Conservation (phyloP, 768 basidiomycete genomes). For the Serpula lacrymans region DNA sequence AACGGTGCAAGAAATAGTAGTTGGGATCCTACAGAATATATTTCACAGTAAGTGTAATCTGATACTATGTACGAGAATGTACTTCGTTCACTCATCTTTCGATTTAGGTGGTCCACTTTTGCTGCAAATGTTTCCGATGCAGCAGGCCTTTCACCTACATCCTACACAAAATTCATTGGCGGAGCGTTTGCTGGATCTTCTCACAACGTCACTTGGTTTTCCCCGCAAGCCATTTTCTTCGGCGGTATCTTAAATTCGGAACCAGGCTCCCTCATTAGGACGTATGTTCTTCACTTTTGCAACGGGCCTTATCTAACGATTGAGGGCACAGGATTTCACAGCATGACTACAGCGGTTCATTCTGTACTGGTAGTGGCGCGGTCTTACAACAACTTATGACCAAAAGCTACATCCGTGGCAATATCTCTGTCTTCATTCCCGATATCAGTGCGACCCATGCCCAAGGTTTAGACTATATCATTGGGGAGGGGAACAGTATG, state of each 20-base stretch:
- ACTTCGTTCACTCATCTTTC: background rate
- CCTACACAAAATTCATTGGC: constrained; percentile 45
- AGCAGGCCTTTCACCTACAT: constrained; percentile 33
- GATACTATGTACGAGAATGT: background rate
- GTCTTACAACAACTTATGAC: constrained; percentile 65
- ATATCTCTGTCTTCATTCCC: constrained; percentile 46
- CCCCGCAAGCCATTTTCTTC: constrained; percentile 56
- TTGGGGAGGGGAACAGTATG: constrained; percentile 62
- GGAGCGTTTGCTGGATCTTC: constrained; percentile 49
- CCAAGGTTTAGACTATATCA: constrained; percentile 50
- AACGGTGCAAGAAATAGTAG: constrained; percentile 39
- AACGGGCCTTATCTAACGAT: constrained; percentile 15
- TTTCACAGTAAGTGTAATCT: constrained; percentile 40
- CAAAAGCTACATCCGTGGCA: constrained; percentile 54
- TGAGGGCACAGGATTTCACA: constrained; percentile 33
- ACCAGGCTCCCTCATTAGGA: constrained; percentile 49
- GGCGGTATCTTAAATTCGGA: constrained; percentile 46
- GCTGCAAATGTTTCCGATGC: constrained; percentile 46
- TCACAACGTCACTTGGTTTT: constrained; percentile 45
- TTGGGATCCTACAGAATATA: constrained; percentile 44
- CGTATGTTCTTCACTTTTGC: constrained; percentile 43
- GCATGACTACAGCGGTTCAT: constrained; percentile 53
- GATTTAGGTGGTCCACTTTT: constrained; percentile 50
- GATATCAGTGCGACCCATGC: constrained; percentile 51
- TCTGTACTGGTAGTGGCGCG: constrained; percentile 52